Conservation (phyloP, 2,329 filamentous ascomycete species). For the Xylaria polymorpha region DNA sequence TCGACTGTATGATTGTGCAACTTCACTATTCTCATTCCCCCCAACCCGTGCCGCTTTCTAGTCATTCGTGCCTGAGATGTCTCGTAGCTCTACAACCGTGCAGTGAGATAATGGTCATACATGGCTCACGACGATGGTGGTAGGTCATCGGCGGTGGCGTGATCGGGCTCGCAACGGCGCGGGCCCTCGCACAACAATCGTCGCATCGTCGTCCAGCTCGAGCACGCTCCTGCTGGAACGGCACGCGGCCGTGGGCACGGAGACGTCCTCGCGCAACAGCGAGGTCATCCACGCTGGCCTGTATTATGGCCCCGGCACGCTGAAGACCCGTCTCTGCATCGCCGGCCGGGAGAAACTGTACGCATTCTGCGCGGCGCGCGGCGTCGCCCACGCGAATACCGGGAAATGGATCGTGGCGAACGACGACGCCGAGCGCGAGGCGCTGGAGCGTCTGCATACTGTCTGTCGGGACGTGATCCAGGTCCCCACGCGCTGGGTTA, state of each 20-base stretch:
- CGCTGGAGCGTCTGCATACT: conserved; percentile 64
- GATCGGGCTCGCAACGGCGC: conserved; percentile 83
- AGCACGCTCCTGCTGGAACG: conserved; percentile 85
- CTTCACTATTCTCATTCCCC: background rate
- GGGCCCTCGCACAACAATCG: conserved; percentile 68
- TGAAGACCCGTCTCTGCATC: conserved; percentile 89
- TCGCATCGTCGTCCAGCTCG: conserved; percentile 56
- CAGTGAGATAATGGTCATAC: background rate
- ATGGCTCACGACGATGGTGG: background rate
- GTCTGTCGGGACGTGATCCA: conserved; percentile 57
- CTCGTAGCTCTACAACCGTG: background rate
- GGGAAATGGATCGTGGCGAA: conserved; percentile 98
- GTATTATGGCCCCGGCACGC: conserved; percentile 80
- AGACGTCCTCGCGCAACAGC: conserved; percentile 90
- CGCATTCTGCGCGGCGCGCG: conserved; percentile 73
- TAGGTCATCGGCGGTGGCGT: conserved; percentile 71
- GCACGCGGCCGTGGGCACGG: conserved; percentile 79
- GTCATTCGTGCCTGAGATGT: background rate
- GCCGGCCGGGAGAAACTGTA: conserved; percentile 82
- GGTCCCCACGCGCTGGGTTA: conserved; percentile 80
- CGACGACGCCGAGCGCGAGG: conserved; percentile 74
- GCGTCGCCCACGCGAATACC: conserved; percentile 77
- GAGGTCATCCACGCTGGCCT: conserved; percentile 97
- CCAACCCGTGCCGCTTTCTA: background rate
- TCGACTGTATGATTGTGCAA: background rate